phyloP scores from a whole-genome alignment of 768 basidiomycete species.

The Cystoderma amianthinum region DNA sequence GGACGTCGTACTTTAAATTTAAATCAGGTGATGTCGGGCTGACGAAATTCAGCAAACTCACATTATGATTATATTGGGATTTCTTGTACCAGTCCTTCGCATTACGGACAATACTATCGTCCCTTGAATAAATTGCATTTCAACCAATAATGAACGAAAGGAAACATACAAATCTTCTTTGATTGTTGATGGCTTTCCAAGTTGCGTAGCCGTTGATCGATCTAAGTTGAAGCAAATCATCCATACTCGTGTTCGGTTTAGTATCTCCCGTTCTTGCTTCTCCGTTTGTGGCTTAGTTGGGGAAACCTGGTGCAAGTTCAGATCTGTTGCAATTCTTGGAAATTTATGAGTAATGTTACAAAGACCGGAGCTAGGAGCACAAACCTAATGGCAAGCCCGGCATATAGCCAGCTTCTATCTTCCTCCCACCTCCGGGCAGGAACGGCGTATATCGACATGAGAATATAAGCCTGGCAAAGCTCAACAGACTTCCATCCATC shows the following conservation, averaged over 20 bases:
- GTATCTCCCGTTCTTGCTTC: conserved; percentile 71
- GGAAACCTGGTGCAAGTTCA: conserved; percentile 73
- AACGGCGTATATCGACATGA: conserved; percentile 78
- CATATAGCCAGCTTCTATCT: conserved; percentile 85
- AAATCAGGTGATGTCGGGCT: conserved; percentile 24
- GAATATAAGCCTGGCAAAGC: conserved; percentile 84
- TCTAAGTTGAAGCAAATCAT: conserved; percentile 88
- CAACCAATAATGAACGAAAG: not conserved
- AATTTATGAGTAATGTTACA: conserved; percentile 3
- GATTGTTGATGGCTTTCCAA: conserved; percentile 85
- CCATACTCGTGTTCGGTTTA: conserved; percentile 87
- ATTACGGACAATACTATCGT: conserved; percentile 54
- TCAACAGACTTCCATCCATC: conserved; percentile 85
- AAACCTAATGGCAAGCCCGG: conserved; percentile 78
- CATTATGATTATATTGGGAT: conserved; percentile 54
- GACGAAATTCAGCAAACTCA: conserved; percentile 16
- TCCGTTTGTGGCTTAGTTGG: conserved; percentile 60
- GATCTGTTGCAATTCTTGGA: conserved; percentile 77
- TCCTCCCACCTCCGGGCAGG: conserved; percentile 85
- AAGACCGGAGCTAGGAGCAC: conserved; percentile 5
- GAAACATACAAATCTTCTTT: conserved; percentile 69
- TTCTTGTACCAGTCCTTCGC: conserved; percentile 72
- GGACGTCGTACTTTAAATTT: conserved; percentile 68
- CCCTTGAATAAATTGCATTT: not conserved
- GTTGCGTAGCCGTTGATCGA: conserved; percentile 80